Evolutionary conservation across 352 stramenopile genomes (phyloP).

Genomic region (Phytopythium chamaehyphon): DNA sequence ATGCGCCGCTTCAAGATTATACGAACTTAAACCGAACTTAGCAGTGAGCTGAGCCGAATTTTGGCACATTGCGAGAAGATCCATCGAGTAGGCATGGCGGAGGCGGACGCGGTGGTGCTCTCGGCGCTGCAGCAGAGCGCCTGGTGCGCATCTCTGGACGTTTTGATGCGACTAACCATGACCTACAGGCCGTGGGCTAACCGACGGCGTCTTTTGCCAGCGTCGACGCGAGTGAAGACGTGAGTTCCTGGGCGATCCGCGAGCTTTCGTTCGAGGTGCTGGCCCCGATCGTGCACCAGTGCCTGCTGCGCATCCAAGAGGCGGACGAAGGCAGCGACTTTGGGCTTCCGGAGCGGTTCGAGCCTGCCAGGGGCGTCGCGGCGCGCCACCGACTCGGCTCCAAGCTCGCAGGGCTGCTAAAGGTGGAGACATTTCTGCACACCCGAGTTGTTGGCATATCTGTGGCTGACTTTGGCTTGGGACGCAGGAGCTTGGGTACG

Average conservation of each 20-base stretch:
- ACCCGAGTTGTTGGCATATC: too few relatives aligned
- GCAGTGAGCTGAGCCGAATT: too few relatives aligned
- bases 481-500: constrained; percentile 80
- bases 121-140: constrained; percentile 46
- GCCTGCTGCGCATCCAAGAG: constrained; percentile 32
- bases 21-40: constrained; percentile 1
- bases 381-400: constrained; percentile 72
- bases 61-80: background rate
- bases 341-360: constrained; percentile 12
- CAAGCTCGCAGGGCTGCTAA: constrained; percentile 64
- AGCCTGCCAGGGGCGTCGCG: constrained; percentile 51
- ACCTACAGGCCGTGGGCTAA: background rate
- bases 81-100: constrained; percentile 21
- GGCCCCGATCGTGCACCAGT: constrained; percentile 40
- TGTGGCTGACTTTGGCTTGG: too few relatives aligned
- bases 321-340: constrained; percentile 22
- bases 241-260: constrained; percentile 12
- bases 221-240: background rate
- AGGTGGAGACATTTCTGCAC: constrained; percentile 42
- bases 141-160: constrained; percentile 17
- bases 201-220: background rate
- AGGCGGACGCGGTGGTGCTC: constrained; percentile 41
- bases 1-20: background rate
- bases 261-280: constrained; percentile 42
- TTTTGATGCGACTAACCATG: background rate